phyloP scores from a whole-genome alignment of 495 filamentous ascomycete genomes.

The Recurvomyces mirabilis region DNA sequence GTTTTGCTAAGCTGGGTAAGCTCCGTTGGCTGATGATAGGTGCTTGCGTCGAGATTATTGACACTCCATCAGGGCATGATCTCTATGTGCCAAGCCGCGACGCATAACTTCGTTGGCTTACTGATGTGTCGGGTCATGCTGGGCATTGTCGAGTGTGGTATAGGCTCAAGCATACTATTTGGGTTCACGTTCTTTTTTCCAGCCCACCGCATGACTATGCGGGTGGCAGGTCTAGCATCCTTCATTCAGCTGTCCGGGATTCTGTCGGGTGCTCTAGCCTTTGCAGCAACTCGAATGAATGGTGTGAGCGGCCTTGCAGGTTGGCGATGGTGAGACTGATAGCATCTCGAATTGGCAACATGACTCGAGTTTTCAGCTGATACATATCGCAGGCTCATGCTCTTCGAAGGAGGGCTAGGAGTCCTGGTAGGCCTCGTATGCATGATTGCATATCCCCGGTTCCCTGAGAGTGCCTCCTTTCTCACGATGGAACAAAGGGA shows the following conservation, averaged over 20 bases:
- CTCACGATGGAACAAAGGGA: constrained; percentile 2
- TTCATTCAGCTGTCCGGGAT: constrained; percentile 3
- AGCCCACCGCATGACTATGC: constrained; percentile 5
- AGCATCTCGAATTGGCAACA: too few species aligned
- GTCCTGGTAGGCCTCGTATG: neutral
- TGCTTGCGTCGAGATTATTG: too few species aligned
- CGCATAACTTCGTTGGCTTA: constrained; percentile 37
- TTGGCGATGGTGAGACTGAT: constrained; percentile 6
- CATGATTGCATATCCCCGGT: constrained; percentile 7
- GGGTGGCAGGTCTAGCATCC: constrained; percentile 15
- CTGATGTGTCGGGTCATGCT: constrained; percentile 43
- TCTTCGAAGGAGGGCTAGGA: constrained; percentile 13
- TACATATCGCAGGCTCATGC: too few species aligned
- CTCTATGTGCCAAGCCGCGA: constrained; percentile 15
- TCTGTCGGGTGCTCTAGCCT: constrained; percentile 9
- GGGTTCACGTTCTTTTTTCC: constrained; percentile 18
- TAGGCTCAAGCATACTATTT: constrained; percentile 19
- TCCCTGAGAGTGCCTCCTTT: constrained; percentile 5
- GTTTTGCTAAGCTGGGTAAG: constrained; percentile 11
- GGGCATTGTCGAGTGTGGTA: constrained; percentile 42
- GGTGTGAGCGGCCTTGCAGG: constrained; percentile 14
- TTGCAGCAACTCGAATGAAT: constrained; percentile 7
- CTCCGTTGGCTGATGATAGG: neutral
- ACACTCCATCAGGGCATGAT: constrained; percentile 7
- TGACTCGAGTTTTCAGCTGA: too few species aligned